Conservation (phyloP, 2,329 filamentous ascomycete genomes). For the Blastomyces gilchristii region DNA sequence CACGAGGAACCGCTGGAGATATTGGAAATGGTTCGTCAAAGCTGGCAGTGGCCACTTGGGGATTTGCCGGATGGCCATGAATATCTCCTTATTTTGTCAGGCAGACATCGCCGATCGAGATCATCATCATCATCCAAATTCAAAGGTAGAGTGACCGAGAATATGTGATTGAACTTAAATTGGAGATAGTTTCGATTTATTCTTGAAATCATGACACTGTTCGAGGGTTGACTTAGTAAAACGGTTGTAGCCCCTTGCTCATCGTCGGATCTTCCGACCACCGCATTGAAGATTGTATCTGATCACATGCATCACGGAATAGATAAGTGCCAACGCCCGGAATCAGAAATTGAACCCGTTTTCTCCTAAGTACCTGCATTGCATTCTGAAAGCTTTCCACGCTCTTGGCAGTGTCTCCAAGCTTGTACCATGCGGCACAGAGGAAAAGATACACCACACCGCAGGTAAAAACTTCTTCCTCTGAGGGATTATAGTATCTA, state of each 20-base stretch:
- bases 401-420: constrained; percentile 2
- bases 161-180: no score
- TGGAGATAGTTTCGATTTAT: no score
- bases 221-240: no score
- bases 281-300: constrained; percentile 1
- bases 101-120: constrained; percentile 10
- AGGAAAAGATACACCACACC: background rate
- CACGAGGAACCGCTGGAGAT: constrained; percentile 28
- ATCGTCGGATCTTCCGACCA: background rate
- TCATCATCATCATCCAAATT: constrained; percentile 3
- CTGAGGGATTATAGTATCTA: background rate
- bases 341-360: background rate
- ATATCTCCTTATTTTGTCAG: constrained; percentile 23
- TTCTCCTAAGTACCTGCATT: constrained; percentile 1
- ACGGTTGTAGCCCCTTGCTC: background rate
- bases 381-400: constrained; percentile 2
- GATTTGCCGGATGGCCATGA: constrained; percentile 26
- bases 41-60: constrained; percentile 26
- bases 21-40: constrained; percentile 21
- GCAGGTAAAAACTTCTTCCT: background rate
- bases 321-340: background rate
- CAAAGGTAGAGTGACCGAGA: background rate
- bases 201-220: no score
- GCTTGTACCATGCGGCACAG: background rate
- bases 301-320: constrained; percentile 6